phyloP scores from a whole-genome alignment of 345 rosid genomes.

The Sisymbrium altissimum region DNA sequence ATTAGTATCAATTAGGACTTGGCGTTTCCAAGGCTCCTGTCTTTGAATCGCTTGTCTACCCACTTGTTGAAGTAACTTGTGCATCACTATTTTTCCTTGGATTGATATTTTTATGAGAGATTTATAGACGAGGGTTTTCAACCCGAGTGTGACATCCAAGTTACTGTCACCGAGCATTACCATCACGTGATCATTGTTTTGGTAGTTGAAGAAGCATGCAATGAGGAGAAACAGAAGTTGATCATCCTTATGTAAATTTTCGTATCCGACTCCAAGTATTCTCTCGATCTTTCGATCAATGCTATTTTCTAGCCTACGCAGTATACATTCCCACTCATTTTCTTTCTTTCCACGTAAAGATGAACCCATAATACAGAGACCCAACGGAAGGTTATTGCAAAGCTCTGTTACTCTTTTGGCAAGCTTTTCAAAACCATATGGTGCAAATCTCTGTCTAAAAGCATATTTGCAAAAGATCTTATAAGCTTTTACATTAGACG shows the following conservation, averaged over 20 bases:
- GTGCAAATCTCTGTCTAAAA: not conserved
- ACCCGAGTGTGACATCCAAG: not conserved
- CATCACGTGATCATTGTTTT: not conserved
- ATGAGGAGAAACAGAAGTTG: slow-evolving; percentile 33
- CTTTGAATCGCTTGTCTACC: too few species aligned
- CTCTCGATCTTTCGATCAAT: slow-evolving; percentile 7
- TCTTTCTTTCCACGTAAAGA: not conserved
- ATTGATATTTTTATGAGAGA: slow-evolving; percentile 13
- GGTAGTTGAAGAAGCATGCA: slow-evolving; percentile 26
- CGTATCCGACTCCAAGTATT: slow-evolving; percentile 23
- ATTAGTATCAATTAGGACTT: too few species aligned
- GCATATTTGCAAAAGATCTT: not conserved
- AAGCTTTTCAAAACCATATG: not conserved
- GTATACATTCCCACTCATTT: not conserved
- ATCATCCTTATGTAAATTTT: slow-evolving; percentile 15
- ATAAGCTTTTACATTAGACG: not conserved
- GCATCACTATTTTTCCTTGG: slow-evolving; percentile 4
- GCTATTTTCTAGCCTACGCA: not conserved
- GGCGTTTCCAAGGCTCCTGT: too few species aligned
- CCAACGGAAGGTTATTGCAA: not conserved
- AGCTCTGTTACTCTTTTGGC: not conserved
- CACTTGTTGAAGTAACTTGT: slow-evolving; percentile 25
- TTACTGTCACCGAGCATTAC: not conserved
- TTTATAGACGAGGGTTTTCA: slow-evolving; percentile 5
- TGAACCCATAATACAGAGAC: not conserved